Base-by-base conservation (phyloP, 2,329 filamentous ascomycete genomes). In the Aureobasidium lini region DNA sequence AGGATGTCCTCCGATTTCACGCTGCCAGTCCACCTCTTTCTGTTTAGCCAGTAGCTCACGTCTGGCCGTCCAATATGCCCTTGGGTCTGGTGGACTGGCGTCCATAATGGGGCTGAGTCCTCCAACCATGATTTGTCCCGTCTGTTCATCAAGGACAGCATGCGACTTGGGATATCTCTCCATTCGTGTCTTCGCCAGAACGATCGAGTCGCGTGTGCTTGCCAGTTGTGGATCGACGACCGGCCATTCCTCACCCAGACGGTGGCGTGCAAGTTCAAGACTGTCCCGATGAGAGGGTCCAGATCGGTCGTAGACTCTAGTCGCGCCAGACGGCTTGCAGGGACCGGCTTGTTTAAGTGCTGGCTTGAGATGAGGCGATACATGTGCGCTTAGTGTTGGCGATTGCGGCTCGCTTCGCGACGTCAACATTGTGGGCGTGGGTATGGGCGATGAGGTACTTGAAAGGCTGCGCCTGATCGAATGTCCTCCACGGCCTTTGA, bases 51-150 rank as follows among this genome's bases (percentile, higher is more conserved):
- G 50, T 32, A 59, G 34, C 15, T 61, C 34, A 29, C 56, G 44
- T 48, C 54, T 36, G 46, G 29, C 36, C 10, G 46, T 37, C 37
- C 9, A 23, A 36, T 58, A 40, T 4, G 42, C 11, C 4, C 32
- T 36, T 9, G 56, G 32, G 32, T 63, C 62, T 15, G 69, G 67
- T n/a, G 69, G 69, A 39, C 64, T 67, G 18, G 66, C 63, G 62
- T 71, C 69, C n/a, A 62, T 46, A 47, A 70, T 69, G 3, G 69
- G 62, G 48, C 62, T 65, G 46, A 71, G 61, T 2, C 64, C 66
- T 7, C 66, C 66, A n/a, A 64, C 63, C 39, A 63, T 61, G 16
- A 59, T 61, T 54, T 62, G 65, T 28, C 50, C 39, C 9, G 57
- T 58, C 11, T 32, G 23, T 6, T 28, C 40, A 13, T 54, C 36